Evolutionary conservation across 176 grass and related monocot species (phyloP).

Genomic region (Olyra latifolia): DNA sequence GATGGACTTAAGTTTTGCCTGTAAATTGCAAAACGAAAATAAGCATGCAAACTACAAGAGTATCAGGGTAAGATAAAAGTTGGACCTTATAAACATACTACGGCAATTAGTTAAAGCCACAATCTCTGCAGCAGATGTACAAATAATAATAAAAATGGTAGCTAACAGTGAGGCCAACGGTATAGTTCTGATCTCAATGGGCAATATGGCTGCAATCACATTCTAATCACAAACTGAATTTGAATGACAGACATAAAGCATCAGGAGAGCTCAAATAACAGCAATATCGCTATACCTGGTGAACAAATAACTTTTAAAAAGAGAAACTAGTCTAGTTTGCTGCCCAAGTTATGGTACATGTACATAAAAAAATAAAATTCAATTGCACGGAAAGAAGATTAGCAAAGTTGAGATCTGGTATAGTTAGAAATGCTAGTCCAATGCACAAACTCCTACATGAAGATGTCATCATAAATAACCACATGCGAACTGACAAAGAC

Average conservation of each 20-base stretch:
- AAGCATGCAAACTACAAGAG: conserved; percentile 32
- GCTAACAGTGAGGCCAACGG: background rate
- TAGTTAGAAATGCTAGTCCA: background rate
- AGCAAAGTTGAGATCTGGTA: conserved; percentile 20
- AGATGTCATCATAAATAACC: background rate
- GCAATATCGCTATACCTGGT: background rate
- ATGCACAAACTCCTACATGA: background rate
- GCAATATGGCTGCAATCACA: background rate
- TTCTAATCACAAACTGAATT: background rate
- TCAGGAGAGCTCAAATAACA: background rate
- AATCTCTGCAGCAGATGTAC: conserved; percentile 1
- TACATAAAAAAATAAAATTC: background rate
- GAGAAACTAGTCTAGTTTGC: background rate
- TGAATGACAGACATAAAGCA: background rate
- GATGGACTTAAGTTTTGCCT: conserved; percentile 86
- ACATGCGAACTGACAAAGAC: background rate
- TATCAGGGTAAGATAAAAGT: background rate
- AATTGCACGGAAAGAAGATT: background rate
- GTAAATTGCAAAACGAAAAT: conserved; percentile 38
- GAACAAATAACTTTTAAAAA: background rate
- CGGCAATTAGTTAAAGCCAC: background rate
- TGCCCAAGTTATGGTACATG: background rate
- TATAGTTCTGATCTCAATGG: background rate
- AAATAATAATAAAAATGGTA: background rate
- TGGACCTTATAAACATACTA: conserved; percentile 5